Base-by-base conservation (phyloP, 192 early-diverging fungal genomes). In the Globomyces pollinis-pini region DNA sequence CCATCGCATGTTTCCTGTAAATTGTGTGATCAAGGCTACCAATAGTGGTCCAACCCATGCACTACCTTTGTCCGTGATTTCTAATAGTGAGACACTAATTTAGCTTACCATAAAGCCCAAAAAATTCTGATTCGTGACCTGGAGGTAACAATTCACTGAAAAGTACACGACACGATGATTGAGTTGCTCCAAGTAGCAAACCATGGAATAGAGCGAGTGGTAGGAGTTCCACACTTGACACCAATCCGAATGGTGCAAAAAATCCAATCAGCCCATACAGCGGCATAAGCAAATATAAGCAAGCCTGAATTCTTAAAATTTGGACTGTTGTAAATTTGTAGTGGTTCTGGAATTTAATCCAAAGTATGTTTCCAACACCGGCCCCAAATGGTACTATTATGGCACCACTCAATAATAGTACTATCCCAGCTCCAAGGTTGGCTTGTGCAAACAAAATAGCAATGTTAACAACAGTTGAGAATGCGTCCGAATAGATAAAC, bases 261-360 rank as follows among this genome's bases (percentile, higher is more conserved):
- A 85, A 83, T n/a, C 84, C 85, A 29, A 89, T 59, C 2, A 81
- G 61, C 24, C 80, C 84, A 58, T 81, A 89, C n/a, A 85, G 52
- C 11, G 82, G 75, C 8, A 88, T 57, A 6, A 85, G 16, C 0
- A 58, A 61, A 57, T 76, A 81, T 6, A 82, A 50, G 9, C 26
- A 8, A 12, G 61, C 65, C 52, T 81, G 78, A 11, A 78, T 62
- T 28, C 87, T 41, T 2, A 90, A 50, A 15, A 74, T 74, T 5
- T 62, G 70, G 33, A 75, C 79, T 38, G 85, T 75, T 18, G 70
- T 57, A 28, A 81, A 9, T 4, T 71, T 56, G 47, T 79, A 67
- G 26, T 50, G 43, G 13, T 73, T 65, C 65, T 87, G 80, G 20
- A 88, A 61, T 20, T 35, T 72, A 5, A 78, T 45, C 72, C 83